Evolutionary conservation across 2,329 filamentous ascomycete genomes (phyloP), one percentile per base, ranked within the genome.

Genomic region (Microcyclospora tardicrescens): DNA sequence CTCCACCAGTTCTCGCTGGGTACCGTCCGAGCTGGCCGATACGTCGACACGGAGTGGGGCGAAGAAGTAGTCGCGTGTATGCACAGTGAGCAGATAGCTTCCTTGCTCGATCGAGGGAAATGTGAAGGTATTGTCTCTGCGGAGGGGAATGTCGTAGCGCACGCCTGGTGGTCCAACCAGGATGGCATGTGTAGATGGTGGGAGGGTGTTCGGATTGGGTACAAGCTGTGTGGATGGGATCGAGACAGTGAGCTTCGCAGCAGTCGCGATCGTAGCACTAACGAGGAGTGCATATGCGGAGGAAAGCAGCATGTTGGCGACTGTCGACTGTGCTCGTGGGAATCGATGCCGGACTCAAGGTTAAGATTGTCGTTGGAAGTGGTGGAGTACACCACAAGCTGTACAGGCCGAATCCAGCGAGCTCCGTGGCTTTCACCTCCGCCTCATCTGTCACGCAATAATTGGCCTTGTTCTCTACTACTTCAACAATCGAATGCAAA

Each of bases 1-100:
- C 32, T 70, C 64, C 2, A 85, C 67, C 34, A 69, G 59, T 30
- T 67, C 61, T 41, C 57, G 43, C 45, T 56, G 48, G 60, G 49
- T 63, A 58, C 15, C 61, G 57, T 29, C 63, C 60, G 37, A 60
- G 45, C 38, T 38, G 47, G 51, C 24, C 36, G 45, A 50, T 13
- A 91, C 73, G 56, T 96, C 91, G 24, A 96, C 73, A 33, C 89
- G 72, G 59, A 93, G 67, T 10, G 85, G 82, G 50, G 77, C 73
- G 58, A 95, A 96, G 38, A 71, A 71, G 60, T 81, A 77, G 40
- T 83, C 81, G 19, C 73, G 65, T 56, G 78, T 80, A 63, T 87
- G 77, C 35, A 96, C 71, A 49, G 91, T 84, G 35, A 82, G 77
- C 5, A 96, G 73, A 59, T 95, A 95, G 41, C 78, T 84, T 1